Base-by-base conservation (phyloP, 345 rosid species). In the Abelmoschus esculentus region DNA sequence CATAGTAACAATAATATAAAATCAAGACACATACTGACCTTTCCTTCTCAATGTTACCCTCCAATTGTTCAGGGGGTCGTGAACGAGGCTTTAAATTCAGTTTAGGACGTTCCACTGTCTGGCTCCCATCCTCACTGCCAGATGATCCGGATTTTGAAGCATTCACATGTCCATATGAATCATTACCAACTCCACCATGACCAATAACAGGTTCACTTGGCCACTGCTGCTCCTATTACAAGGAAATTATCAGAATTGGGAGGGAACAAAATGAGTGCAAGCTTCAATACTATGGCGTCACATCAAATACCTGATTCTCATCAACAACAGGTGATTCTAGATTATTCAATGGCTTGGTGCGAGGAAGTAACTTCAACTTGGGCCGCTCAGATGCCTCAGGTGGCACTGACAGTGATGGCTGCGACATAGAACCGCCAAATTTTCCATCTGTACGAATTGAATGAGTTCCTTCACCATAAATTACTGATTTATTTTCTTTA, bases 341-440 rank as follows among this genome's bases (percentile, higher is more conserved):
- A 77, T 14, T 82, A 66, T 85, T 90, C 74, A 83, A 47, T 66
- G 87, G 91, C 83, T 80, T 91, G 49, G 86, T 75, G 67, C 88
- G 83, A 22, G 91, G 89, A 68, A 84, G 81, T 29, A 91, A 81
- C 80, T 81, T 89, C 71, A 91, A 77, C 81, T 86, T 89, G 66
- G 90, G 91, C 49, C 93, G 76, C 70, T 85, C 93, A 54, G 57
- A 70, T 54, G 70, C 73, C 83, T 84, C 91, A 60, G 83, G 72
- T 61, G 76, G 78, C 52, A 47, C 52, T 62, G 69, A 53, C 62
- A 75, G 72, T 70, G 72, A 61, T 64, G 77, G 69, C 52, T 81
- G 86, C 77, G 79, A 67, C 8, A 77, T 74, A 61, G 79, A 52
- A 58, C 78, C 76, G 74, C 80, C 70, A 77, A 72, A 70, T 73